Base-by-base conservation (phyloP, 306 rosid species). In the Fagus sylvatica region DNA sequence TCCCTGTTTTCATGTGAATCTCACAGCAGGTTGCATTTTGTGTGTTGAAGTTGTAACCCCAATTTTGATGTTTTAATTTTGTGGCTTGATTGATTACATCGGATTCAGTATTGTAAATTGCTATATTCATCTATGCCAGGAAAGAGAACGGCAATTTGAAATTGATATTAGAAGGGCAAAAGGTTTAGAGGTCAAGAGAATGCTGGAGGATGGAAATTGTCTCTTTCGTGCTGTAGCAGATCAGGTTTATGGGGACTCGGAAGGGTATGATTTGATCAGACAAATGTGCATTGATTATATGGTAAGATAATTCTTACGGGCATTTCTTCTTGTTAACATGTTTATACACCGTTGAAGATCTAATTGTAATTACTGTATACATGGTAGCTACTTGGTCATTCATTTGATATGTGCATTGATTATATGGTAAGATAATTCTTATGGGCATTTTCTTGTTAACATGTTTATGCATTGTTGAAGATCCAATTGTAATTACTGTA, bases 201-300 rank as follows among this genome's bases (percentile, higher is more conserved):
- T 95, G 99, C 71, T 85, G 87, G 91, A 73, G 86, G 99, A 95
- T 88, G 99, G 99, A 51, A 95, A 95, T 83, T 95, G 99, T 79
- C 99, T 95, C 77, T 95, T 95, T 75, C 98, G 97, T 79, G 98
- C 98, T 53, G 90, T 95, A 83, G 97, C 93, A 48, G 98, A 95
- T 82, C 99, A 91, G 82, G 99, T 95, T 73, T 95, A 95, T 76
- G 99, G 99, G 83, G 99, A 95, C 71, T 87, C 90, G 41, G 99
- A 95, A 71, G 42, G 13, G 1, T 91, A 84, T 79, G 99, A 95
- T 82, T 69, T 88, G 84, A 85, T 86, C 80, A 88, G 99, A 71
- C 98, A 91, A 81, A 86, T 91, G 98, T 89, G 98, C 86, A 91
- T 95, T 16, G 96, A 91, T 77, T 95, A 93, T 83, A 95, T 95